Conservation (phyloP, 495 filamentous ascomycete genomes). For the Ramalina peruviana region DNA sequence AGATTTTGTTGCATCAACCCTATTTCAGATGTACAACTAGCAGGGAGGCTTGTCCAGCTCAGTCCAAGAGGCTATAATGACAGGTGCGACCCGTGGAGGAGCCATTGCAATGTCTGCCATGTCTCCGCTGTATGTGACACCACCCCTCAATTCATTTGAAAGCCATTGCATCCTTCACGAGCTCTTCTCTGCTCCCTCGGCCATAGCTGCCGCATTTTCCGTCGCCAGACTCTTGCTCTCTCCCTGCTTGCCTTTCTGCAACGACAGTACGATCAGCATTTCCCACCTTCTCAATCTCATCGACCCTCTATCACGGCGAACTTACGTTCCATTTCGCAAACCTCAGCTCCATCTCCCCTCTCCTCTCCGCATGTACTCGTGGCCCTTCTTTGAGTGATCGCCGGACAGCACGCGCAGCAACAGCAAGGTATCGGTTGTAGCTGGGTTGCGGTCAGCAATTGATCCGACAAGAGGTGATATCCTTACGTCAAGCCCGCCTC, state of each 20-base stretch:
- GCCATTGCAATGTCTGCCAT: no score
- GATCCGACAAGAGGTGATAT: conserved; percentile 3
- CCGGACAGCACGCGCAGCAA: conserved; percentile 46
- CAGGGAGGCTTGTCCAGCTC: no score
- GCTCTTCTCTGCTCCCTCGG: conserved; percentile 24
- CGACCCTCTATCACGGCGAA: conserved; percentile 12
- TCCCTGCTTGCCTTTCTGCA: conserved; percentile 91
- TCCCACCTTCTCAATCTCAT: conserved; percentile 8
- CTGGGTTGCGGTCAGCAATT: conserved; percentile 14
- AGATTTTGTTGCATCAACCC: no score
- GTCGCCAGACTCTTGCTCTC: conserved; percentile 61
- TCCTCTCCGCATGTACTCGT: conserved; percentile 72
- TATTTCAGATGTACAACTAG: no score
- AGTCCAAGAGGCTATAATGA: no score
- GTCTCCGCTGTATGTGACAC: no score
- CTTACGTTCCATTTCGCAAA: conserved; percentile 96
- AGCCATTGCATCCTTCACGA: background rate
- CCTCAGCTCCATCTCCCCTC: conserved; percentile 78
- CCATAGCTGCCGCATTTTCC: conserved; percentile 53
- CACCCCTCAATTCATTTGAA: no score
- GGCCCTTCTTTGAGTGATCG: conserved; percentile 89
- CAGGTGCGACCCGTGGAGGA: no score
- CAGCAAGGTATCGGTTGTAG: conserved; percentile 42
- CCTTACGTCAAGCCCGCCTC: conserved; percentile 87
- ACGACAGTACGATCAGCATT: conserved; percentile 2